phyloP scores from a whole-genome alignment of 1,284 basidiomycete genomes.

The Phenoliferia sp. region DNA sequence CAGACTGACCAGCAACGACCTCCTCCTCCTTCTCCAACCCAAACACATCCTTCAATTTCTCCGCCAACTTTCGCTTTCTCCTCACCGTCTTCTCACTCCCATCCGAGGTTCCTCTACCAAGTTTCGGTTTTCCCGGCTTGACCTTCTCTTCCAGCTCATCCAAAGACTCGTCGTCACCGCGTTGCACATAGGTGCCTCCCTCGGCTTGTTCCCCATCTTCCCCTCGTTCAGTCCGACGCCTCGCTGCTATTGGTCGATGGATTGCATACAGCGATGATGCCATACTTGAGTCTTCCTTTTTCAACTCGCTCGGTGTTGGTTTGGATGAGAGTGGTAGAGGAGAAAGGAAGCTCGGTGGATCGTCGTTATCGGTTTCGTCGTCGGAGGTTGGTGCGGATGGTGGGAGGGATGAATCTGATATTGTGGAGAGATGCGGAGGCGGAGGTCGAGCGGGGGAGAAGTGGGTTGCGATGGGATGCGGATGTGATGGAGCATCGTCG shows the following conservation, averaged over 20 bases:
- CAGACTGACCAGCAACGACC: conserved; percentile 65
- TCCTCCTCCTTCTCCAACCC: conserved; percentile 71
- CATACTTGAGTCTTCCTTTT: conserved; percentile 42
- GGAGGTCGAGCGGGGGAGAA: neutral
- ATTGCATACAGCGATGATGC: conserved; percentile 80
- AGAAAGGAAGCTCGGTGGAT: conserved; percentile 6
- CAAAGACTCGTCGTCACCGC: conserved; percentile 38
- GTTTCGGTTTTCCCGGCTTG: too few relatives aligned
- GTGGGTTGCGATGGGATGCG: neutral
- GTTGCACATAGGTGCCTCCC: conserved; percentile 2
- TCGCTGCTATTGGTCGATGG: conserved; percentile 64
- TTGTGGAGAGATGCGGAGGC: neutral
- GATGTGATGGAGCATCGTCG: neutral
- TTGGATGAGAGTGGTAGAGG: neutral
- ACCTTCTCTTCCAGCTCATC: conserved; percentile 56
- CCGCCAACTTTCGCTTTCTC: conserved; percentile 66
- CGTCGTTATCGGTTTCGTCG: neutral
- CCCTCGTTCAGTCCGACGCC: conserved; percentile 14
- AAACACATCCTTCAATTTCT: conserved; percentile 80
- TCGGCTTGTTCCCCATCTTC: conserved; percentile 12
- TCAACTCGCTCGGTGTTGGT: neutral
- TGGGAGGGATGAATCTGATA: neutral
- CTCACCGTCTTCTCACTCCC: conserved; percentile 64
- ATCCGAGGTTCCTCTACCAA: too few relatives aligned
- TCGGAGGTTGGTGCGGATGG: too few relatives aligned